A percentile compares a stretch with the other conserved stretches of the same genome.
Conservation (phyloP, 495 filamentous ascomycete species). For the Neurospora tetraspora region DNA sequence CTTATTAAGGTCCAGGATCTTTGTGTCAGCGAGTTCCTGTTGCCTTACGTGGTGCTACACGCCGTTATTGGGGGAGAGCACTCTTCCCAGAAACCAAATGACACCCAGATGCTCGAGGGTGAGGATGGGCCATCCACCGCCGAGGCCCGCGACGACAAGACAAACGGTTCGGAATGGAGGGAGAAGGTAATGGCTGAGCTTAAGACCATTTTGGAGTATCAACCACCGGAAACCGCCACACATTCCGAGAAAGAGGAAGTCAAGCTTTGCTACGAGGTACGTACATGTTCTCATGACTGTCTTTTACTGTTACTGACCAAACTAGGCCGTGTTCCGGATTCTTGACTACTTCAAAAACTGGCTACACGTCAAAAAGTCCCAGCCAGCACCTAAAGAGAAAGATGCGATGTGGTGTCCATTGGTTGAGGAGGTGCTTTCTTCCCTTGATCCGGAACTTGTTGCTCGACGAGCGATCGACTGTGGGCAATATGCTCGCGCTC, state of each 20-base stretch:
- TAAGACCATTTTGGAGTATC: constrained; percentile 53
- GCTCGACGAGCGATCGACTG: constrained; percentile 81
- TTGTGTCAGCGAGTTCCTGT: constrained; percentile 70
- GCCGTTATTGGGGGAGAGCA: constrained; percentile 49
- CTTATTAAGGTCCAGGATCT: constrained; percentile 76
- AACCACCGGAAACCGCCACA: constrained; percentile 42
- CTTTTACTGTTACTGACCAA: background rate
- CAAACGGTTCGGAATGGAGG: constrained; percentile 51
- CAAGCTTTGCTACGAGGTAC: constrained; percentile 75
- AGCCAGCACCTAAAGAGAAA: constrained; percentile 21
- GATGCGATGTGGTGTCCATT: constrained; percentile 24
- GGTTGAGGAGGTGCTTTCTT: constrained; percentile 38
- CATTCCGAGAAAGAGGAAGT: constrained; percentile 53
- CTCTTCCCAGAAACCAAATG: background rate
- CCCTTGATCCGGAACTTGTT: constrained; percentile 76
- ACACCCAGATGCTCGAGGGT: background rate
- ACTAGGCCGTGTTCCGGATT: constrained; percentile 75
- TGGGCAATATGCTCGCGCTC: constrained; percentile 79
- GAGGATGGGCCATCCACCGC: background rate
- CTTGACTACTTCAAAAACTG: constrained; percentile 87
- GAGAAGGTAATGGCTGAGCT: constrained; percentile 63
- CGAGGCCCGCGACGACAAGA: background rate
- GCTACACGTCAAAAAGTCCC: constrained; percentile 58
- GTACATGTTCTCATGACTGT: constrained; percentile 6
- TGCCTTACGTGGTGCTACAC: constrained; percentile 78